Evolutionary conservation across 2,329 filamentous ascomycete genomes (phyloP), one percentile per base, ranked within the genome.

Genomic region (Chaetomiaceae sp.): DNA sequence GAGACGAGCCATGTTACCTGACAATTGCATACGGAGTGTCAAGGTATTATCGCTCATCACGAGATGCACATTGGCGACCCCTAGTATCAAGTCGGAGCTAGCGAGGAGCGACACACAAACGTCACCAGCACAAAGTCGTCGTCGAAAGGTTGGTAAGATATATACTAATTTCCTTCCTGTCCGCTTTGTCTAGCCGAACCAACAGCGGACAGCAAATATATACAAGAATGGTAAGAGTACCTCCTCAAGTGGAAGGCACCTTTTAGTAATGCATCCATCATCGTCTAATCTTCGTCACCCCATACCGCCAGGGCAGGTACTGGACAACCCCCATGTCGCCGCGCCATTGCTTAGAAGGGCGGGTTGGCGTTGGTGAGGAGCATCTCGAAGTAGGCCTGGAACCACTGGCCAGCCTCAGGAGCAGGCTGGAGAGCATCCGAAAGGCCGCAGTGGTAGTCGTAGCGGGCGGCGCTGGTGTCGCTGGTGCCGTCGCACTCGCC

Each of bases 401-500:
- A 85, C 84, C 84, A 89, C 8, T 73, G 69, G 25, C 85, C 85
- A 9, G 85, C 84, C 66, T 88, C 82, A 25, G 85, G 85, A 1
- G 85, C 82, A 2, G 84, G 84, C 65, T 79, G 65, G 35, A 86
- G 68, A 2, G 83, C 68, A 58, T 77, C 74, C 1, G 66, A 55
- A 8, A 71, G 67, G 23, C 80, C 79, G 54, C 77, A 81, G 66
- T 77, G 69, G 44, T 51, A 57, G 66, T 82, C 78, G 62, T 78
- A 82, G 45, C 76, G 74, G 17, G 67, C 56, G 9, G 79, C 72
- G 30, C 60, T 67, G 34, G 68, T 70, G 60, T 79, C 66, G 31
- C 71, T 75, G 33, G 73, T 75, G 55, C 73, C 73, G 56, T 76
- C 73, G 39, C 70, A 86, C 63, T 78, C 76, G 54, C 76, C 75